Conservation (phyloP, 108 stramenopile species). For the Skeletonema tropicum region DNA sequence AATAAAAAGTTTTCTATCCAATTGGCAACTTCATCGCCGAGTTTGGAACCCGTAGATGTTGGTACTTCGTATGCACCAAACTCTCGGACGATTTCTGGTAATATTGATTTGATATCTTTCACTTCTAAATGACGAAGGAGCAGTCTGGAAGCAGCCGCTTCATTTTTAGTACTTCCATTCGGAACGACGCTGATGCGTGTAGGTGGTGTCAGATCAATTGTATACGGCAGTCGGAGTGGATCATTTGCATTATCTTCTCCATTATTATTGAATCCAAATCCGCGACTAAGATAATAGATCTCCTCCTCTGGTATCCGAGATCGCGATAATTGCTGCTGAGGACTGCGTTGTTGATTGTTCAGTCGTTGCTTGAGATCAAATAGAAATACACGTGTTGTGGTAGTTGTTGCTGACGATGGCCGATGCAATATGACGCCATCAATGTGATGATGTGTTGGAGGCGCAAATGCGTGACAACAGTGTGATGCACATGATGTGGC, state of each 20-base stretch:
- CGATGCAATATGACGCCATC: background rate
- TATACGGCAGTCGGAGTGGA: conserved; percentile 26
- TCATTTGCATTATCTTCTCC: background rate
- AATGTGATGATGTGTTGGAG: background rate
- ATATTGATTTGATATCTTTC: conserved; percentile 21
- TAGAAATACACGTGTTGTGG: background rate
- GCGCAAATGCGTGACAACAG: background rate
- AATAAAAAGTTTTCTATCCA: conserved; percentile 41
- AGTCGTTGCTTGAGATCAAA: background rate
- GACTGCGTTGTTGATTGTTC: background rate
- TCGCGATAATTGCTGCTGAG: background rate
- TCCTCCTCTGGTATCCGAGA: conserved; percentile 24
- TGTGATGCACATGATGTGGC: background rate
- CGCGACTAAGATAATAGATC: conserved; percentile 13
- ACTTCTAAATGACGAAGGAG: conserved; percentile 43
- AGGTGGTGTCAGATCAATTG: conserved; percentile 17
- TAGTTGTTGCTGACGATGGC: background rate
- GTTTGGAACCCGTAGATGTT: conserved; percentile 2
- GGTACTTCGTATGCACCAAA: conserved; percentile 25
- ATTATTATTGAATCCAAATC: conserved; percentile 20
- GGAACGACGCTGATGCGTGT: background rate
- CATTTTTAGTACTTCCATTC: background rate
- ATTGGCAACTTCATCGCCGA: conserved; percentile 28
- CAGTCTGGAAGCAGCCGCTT: conserved; percentile 8
- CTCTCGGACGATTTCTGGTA: conserved; percentile 37